A percentile compares a stretch with the other conserved stretches of the same genome.
Evolutionary conservation across 371 early-diverging fungal species (phyloP).

Genomic region (Mucor lusitanicus): DNA sequence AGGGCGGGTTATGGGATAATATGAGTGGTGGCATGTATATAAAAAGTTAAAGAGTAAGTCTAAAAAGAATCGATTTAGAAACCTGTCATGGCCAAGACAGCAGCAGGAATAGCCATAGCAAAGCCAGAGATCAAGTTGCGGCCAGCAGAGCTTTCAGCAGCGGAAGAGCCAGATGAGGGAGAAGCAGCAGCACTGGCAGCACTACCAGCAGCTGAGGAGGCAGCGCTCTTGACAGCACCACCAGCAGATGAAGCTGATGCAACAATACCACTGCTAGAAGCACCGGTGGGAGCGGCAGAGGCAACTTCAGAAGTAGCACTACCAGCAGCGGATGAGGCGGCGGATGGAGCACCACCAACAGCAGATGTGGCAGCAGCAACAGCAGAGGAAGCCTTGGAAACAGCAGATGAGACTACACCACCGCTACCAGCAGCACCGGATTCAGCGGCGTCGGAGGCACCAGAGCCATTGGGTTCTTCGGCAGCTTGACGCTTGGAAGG

Average conservation of each 20-base stretch:
- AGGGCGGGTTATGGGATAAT: constrained; percentile 2
- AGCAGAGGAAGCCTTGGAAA: not conserved
- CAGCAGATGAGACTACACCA: not conserved
- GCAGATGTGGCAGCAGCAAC: not conserved
- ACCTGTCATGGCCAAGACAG: constrained; percentile 23
- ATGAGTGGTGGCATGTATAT: not conserved
- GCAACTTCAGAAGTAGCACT: not conserved
- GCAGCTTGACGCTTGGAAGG: constrained; percentile 8
- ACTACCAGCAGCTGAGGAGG: constrained; percentile 2
- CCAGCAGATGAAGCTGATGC: not conserved
- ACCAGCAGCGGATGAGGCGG: not conserved
- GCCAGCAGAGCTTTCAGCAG: constrained; percentile 8
- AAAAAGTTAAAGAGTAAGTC: not conserved
- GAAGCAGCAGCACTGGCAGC: not conserved
- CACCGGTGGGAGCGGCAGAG: not conserved
- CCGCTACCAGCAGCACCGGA: constrained; percentile 1
- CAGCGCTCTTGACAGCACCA: not conserved
- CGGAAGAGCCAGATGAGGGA: not conserved
- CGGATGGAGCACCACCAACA: not conserved
- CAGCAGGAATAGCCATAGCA: constrained; percentile 21
- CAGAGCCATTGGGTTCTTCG: constrained; percentile 4
- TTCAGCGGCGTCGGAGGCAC: not conserved
- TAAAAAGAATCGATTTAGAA: constrained; percentile 13
- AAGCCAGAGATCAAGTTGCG: constrained; percentile 16
- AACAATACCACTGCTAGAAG: not conserved